phyloP scores from a whole-genome alignment of 2,329 filamentous ascomycete genomes.

The Elsinoe batatas region DNA sequence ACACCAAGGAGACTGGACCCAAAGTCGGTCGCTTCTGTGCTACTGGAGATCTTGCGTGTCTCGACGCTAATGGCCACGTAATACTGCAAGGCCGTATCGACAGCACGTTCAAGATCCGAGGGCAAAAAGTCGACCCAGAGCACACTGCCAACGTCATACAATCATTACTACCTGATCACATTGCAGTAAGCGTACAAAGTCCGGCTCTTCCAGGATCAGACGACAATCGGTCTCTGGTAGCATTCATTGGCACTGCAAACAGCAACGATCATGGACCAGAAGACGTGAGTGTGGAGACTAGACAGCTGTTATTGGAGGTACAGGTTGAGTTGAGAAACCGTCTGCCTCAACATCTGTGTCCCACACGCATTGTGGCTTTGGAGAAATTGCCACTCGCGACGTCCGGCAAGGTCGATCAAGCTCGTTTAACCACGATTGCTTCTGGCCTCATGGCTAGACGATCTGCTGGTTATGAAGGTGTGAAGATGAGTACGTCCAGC shows the following conservation, averaged over 20 bases:
- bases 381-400: conserved; percentile 55
- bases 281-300: not conserved
- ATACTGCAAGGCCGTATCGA: conserved; percentile 70
- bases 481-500: not conserved
- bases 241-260: not conserved
- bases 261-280: not conserved
- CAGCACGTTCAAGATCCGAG: conserved; percentile 85
- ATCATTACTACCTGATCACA: not conserved
- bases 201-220: not conserved
- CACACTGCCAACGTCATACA: conserved; percentile 53
- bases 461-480: too few species aligned
- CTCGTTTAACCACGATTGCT: too few species aligned
- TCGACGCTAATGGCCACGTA: conserved; percentile 55
- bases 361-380: conserved; percentile 68
- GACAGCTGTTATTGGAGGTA: not conserved
- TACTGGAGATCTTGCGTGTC: conserved; percentile 70
- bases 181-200: not conserved
- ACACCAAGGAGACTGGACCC: not conserved
- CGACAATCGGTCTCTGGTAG: not conserved
- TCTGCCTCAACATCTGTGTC: conserved; percentile 81
- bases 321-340: conserved; percentile 16
- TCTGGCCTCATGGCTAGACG: too few species aligned
- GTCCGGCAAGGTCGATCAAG: not conserved
- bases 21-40: not conserved
- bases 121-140: conserved; percentile 83